A percentile compares a stretch with the other conserved stretches of the same genome.
Conservation (phyloP, 495 filamentous ascomycete genomes). For the Neohortaea acidophila region DNA sequence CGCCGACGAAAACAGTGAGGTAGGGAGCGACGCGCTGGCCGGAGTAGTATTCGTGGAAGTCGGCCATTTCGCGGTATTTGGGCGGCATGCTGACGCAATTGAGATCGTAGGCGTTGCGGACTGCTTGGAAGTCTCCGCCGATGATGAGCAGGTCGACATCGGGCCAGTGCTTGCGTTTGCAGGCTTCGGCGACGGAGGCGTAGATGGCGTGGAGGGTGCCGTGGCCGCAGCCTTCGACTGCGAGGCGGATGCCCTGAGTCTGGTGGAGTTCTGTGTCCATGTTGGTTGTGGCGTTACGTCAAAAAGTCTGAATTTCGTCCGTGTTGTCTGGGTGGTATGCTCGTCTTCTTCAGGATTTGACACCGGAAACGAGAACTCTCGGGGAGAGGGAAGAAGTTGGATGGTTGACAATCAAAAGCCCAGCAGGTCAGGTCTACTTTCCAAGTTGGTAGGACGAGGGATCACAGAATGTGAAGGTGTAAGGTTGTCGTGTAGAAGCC, state of each 20-base stretch:
- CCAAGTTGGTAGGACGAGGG: too few relatives aligned
- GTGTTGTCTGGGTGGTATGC: too few relatives aligned
- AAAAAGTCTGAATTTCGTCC: too few relatives aligned
- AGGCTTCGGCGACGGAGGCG: slow-evolving; percentile 47
- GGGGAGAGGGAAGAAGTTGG: too few relatives aligned
- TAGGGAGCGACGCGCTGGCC: slow-evolving; percentile 64
- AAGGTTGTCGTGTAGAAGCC: too few relatives aligned
- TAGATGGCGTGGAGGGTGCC: slow-evolving; percentile 86
- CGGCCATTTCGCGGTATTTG: slow-evolving; percentile 71
- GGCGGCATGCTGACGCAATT: slow-evolving; percentile 69
- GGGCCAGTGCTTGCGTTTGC: slow-evolving; percentile 52
- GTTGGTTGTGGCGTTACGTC: too few relatives aligned
- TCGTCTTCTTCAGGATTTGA: too few relatives aligned
- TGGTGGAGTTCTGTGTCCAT: slow-evolving; percentile 15
- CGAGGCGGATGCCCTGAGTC: slow-evolving; percentile 34
- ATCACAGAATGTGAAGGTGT: too few relatives aligned
- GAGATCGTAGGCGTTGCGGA: slow-evolving; percentile 76
- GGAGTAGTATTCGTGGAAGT: slow-evolving; percentile 88
- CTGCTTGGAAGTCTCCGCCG: slow-evolving; percentile 81
- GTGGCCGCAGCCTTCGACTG: slow-evolving; percentile 79
- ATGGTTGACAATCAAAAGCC: too few relatives aligned
- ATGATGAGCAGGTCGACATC: slow-evolving; percentile 73
- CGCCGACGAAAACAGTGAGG: slow-evolving; percentile 79
- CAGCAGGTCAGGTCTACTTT: too few relatives aligned
- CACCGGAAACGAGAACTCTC: too few relatives aligned